phyloP scores from a whole-genome alignment of 768 basidiomycete genomes.

The Mycena floridula region DNA sequence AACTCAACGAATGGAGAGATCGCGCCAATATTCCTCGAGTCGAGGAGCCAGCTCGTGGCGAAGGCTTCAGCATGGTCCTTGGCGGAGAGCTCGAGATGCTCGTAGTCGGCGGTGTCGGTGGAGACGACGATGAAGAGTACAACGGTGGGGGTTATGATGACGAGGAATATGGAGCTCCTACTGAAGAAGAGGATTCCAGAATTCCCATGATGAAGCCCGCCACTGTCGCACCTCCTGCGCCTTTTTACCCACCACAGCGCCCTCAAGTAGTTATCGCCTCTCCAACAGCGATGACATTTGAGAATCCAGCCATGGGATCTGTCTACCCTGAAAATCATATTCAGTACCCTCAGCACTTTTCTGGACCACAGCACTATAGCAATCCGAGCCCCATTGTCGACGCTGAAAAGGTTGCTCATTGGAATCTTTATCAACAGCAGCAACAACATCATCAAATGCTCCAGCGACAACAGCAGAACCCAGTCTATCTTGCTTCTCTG shows the following conservation, averaged over 20 bases:
- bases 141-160: slow-evolving; percentile 35
- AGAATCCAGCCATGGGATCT: slow-evolving; percentile 42
- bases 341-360: background rate
- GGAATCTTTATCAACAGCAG: background rate
- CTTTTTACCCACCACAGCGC: slow-evolving; percentile 12
- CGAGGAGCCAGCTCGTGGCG: slow-evolving; percentile 68
- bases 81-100: slow-evolving; percentile 66
- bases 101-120: slow-evolving; percentile 48
- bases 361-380: background rate
- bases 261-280: slow-evolving; percentile 30
- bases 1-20: slow-evolving; percentile 92
- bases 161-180: slow-evolving; percentile 27
- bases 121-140: slow-evolving; percentile 42
- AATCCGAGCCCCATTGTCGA: background rate
- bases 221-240: slow-evolving; percentile 12
- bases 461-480: background rate
- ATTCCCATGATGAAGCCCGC: slow-evolving; percentile 13
- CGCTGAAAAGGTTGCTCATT: background rate
- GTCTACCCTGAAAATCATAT: background rate
- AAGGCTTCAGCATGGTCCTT: slow-evolving; percentile 67
- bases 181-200: slow-evolving; percentile 25
- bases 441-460: background rate
- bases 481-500: background rate
- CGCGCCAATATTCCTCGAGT: slow-evolving; percentile 64
- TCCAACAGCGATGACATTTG: slow-evolving; percentile 36